Conservation (phyloP, 495 filamentous ascomycete genomes). For the Penicillium riverlandense region DNA sequence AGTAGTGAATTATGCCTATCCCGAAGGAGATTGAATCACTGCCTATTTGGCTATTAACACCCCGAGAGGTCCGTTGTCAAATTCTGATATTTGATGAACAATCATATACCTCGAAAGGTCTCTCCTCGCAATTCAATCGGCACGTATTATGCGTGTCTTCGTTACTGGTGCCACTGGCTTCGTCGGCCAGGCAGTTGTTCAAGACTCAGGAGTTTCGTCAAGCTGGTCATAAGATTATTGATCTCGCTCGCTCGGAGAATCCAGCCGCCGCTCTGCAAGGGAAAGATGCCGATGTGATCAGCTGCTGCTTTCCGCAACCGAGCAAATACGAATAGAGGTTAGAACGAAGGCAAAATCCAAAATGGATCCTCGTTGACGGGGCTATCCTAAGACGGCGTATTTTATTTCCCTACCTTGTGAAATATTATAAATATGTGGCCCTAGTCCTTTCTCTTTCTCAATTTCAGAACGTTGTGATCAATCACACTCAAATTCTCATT, state of each 20-base stretch:
- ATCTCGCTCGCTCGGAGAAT: constrained; percentile 31
- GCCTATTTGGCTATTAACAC: too few species aligned
- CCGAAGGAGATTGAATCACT: too few species aligned
- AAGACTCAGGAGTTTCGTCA: constrained; percentile 25
- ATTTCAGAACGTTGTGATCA: too few species aligned
- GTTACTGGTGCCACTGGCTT: constrained; percentile 44
- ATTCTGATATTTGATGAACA: background rate
- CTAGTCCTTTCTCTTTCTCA: too few species aligned
- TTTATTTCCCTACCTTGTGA: too few species aligned
- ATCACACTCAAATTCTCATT: too few species aligned
- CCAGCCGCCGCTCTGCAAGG: constrained; percentile 19
- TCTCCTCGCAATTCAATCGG: background rate
- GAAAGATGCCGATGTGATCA: constrained; percentile 23
- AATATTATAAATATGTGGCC: too few species aligned
- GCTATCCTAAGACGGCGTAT: too few species aligned
- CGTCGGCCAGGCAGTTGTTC: constrained; percentile 33
- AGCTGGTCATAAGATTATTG: constrained; percentile 33
- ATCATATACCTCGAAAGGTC: background rate
- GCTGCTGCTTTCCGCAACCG: constrained; percentile 15
- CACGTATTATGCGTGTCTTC: constrained; percentile 26
- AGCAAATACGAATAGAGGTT: too few species aligned
- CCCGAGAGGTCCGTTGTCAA: background rate
- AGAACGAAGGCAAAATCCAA: too few species aligned
- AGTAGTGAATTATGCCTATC: too few species aligned
- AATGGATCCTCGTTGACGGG: too few species aligned